These are phyloP conservation scores for Cutaneotrichosporon sp. DNA, from an alignment of 1,284 basidiomycete species.

Conservation along the genomic window DNA sequence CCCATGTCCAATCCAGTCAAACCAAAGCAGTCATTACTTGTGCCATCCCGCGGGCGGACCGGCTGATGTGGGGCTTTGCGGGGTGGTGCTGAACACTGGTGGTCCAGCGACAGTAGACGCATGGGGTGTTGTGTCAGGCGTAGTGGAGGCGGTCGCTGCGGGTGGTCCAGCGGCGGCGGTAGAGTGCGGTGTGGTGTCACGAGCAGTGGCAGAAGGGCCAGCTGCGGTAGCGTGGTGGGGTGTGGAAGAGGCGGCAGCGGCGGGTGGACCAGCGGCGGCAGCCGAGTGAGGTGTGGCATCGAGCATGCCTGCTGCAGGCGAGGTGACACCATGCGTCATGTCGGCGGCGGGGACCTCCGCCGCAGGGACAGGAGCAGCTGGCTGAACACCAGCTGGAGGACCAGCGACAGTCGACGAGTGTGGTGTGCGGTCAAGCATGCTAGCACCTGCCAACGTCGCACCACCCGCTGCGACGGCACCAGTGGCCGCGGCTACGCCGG, in stretches of 20 bases:
- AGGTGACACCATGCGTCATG: not conserved
- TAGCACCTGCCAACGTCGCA: not conserved
- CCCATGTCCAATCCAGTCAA: too few species aligned
- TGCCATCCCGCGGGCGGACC: constrained; percentile 3
- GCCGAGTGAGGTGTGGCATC: not conserved
- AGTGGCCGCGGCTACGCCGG: not conserved
- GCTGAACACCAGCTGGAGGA: too few species aligned
- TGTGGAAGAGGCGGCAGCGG: too few species aligned
- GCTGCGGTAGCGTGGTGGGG: not conserved
- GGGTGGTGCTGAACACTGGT: not conserved
- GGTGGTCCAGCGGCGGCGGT: not conserved
- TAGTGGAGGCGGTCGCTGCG: too few species aligned
- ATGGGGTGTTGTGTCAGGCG: not conserved
- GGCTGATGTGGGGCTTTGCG: constrained; percentile 1
- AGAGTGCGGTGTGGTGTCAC: not conserved
- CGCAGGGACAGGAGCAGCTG: not conserved
- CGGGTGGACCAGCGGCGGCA: not conserved
- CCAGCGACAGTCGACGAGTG: not conserved
- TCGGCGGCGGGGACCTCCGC: not conserved
- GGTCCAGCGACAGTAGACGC: not conserved
- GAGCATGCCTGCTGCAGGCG: not conserved
- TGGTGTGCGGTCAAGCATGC: not conserved
- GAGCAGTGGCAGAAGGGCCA: not conserved
- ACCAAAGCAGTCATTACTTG: not conserved
- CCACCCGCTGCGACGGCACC: not conserved